Evolutionary conservation across 441 rosid genomes (phyloP), one percentile per base, ranked within the genome.

Genomic region (Viola pubescens): DNA sequence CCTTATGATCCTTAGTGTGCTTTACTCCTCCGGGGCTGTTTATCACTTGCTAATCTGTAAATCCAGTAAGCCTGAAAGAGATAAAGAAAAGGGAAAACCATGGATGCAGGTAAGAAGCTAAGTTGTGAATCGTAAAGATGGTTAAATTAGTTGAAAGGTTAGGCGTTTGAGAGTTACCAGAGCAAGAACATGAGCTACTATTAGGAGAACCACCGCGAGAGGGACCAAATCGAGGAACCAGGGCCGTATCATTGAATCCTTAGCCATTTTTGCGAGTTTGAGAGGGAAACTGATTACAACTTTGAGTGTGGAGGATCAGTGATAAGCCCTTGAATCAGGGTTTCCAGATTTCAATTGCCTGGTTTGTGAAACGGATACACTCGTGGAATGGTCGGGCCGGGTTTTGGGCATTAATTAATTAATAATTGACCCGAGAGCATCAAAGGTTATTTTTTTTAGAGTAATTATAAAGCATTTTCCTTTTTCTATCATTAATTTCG

Each of bases 171-270:
- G 54, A 48, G 59, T 34, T 76, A 82, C 95, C 91, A 88, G 54
- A 60, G 94, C 94, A 59, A 86, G 64, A 71, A 88, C 90, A 56
- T 91, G 97, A 71, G 86, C 92, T 47, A 85, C 96, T 40, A 88
- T 82, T 43, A 91, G 83, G 4, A 86, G 67, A 62, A 83, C 76
- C 56, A 80, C 89, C 54, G 85, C 7, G 9, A 80, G 55, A 2
- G 95, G 92, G 7, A 79, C 88, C 48, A 79, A 70, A 64, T 86
- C 92, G 16, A 83, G 77, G 68, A 88, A 77, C 96, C 87, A 82
- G 60, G 91, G 83, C 54, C 79, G 72, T 43, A 76, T 58, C 49
- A 68, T 9, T n/a, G 70, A 48, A 3, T 82, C 82, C 56, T 67
- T 81, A 44, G 83, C 84, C 97, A 87, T 89, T 50, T 38, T 47